Conservation (phyloP, 345 rosid genomes). For the Garcia nutans region DNA sequence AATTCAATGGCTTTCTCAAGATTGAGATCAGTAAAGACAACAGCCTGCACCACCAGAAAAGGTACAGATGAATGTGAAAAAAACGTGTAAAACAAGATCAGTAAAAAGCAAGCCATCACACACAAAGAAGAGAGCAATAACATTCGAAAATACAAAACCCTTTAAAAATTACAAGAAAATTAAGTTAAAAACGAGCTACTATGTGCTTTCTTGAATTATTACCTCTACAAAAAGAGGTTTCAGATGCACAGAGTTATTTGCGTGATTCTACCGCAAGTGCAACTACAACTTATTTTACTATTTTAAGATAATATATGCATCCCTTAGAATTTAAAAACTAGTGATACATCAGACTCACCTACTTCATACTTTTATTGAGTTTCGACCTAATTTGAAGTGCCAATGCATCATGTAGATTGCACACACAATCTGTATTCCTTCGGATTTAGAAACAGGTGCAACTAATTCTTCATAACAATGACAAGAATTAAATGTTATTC, state of each 20-base stretch:
- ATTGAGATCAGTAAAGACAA: slow-evolving; percentile 80
- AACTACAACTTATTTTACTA: background rate
- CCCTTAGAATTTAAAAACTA: background rate
- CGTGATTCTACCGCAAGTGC: background rate
- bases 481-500: no score
- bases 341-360: no score
- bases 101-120: background rate
- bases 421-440: background rate
- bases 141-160: background rate
- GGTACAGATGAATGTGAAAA: background rate
- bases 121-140: background rate
- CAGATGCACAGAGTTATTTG: background rate
- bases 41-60: slow-evolving; percentile 58
- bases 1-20: slow-evolving; percentile 74
- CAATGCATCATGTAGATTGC: background rate
- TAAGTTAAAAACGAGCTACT: background rate
- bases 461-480: no score
- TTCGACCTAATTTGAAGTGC: background rate
- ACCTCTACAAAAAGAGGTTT: background rate
- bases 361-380: background rate
- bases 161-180: background rate
- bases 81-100: background rate
- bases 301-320: background rate
- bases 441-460: no score
- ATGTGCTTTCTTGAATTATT: background rate